Percentiles rank a stretch among this genome's conserved stretches.
These are phyloP conservation scores for Diaporthe sp. DNA, from an alignment of 2,329 filamentous ascomycete species.

Conservation along the genomic window DNA sequence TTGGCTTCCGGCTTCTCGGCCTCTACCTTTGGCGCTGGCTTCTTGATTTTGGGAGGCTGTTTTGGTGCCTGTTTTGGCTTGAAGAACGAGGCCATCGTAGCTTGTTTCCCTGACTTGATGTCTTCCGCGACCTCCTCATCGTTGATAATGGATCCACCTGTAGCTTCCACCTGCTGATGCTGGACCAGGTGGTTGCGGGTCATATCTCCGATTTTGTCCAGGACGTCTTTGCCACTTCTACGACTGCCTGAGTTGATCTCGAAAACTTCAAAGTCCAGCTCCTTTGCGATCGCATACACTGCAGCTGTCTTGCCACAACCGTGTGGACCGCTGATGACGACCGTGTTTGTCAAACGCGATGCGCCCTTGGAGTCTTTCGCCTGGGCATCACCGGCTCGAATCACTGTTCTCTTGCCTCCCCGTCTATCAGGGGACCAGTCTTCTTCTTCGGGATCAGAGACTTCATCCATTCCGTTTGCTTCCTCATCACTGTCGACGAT, in stretches of 20 bases:
- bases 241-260: slow-evolving; percentile 91
- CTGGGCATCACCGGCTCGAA: slow-evolving; percentile 58
- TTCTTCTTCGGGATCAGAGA: slow-evolving; percentile 72
- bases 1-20: slow-evolving; percentile 45
- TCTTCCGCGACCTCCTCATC: slow-evolving; percentile 68
- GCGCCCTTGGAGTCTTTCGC: slow-evolving; percentile 57
- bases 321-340: slow-evolving; percentile 90
- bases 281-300: slow-evolving; percentile 91
- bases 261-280: slow-evolving; percentile 93
- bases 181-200: slow-evolving; percentile 91
- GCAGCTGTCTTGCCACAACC: slow-evolving; percentile 95
- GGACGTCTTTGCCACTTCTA: slow-evolving; percentile 87
- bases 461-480: slow-evolving; percentile 75
- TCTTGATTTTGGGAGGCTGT: slow-evolving; percentile 48
- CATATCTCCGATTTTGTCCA: slow-evolving; percentile 97
- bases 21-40: slow-evolving; percentile 49
- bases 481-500: slow-evolving; percentile 86
- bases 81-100: slow-evolving; percentile 87
- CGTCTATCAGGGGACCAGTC: slow-evolving; percentile 52
- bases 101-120: slow-evolving; percentile 78
- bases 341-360: slow-evolving; percentile 75
- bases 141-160: slow-evolving; percentile 49
- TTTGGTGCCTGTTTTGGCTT: slow-evolving; percentile 62
- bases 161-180: slow-evolving; percentile 55
- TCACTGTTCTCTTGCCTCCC: slow-evolving; percentile 65